These are phyloP conservation scores for Macrocybe gigantea DNA, from an alignment of 768 basidiomycete genomes.

Conservation along the genomic window DNA sequence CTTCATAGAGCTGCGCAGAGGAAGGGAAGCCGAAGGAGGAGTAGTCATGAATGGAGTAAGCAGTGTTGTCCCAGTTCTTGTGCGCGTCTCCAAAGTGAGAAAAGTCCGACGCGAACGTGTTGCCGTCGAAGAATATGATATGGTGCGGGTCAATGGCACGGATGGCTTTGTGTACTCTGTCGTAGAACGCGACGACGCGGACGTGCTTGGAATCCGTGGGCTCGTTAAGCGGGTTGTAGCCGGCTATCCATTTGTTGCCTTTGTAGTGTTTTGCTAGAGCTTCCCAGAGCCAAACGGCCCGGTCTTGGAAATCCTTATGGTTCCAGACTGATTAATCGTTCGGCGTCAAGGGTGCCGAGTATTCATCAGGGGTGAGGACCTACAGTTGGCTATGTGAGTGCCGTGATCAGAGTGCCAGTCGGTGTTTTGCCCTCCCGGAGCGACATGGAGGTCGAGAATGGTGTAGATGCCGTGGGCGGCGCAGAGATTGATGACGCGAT, in stretches of 20 bases:
- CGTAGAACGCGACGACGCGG: conserved; percentile 62
- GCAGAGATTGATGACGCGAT: conserved; percentile 73
- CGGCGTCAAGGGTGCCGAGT: background rate
- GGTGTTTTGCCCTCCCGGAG: conserved; percentile 67
- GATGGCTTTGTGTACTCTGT: conserved; percentile 63
- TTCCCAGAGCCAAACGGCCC: conserved; percentile 71
- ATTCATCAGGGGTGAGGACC: conserved; percentile 7
- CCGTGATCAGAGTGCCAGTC: conserved; percentile 81
- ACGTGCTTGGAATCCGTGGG: conserved; percentile 66
- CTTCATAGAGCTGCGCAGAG: conserved; percentile 46
- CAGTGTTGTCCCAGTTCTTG: conserved; percentile 62
- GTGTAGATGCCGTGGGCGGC: conserved; percentile 74
- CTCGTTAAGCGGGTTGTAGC: conserved; percentile 86
- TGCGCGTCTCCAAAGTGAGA: conserved; percentile 63
- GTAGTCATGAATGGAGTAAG: conserved; percentile 79
- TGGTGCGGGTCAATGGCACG: conserved; percentile 66
- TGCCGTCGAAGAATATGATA: conserved; percentile 76
- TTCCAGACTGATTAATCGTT: conserved; percentile 50
- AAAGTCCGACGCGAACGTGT: conserved; percentile 79
- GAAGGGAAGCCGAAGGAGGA: conserved; percentile 67
- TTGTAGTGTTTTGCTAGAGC: conserved; percentile 72
- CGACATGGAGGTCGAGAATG: conserved; percentile 76
- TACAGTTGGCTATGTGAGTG: conserved; percentile 58
- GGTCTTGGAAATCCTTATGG: conserved; percentile 83
- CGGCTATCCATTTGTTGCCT: conserved; percentile 77